Base-by-base conservation (phyloP, 2,329 filamentous ascomycete species). In the Celoporthe dispersa region DNA sequence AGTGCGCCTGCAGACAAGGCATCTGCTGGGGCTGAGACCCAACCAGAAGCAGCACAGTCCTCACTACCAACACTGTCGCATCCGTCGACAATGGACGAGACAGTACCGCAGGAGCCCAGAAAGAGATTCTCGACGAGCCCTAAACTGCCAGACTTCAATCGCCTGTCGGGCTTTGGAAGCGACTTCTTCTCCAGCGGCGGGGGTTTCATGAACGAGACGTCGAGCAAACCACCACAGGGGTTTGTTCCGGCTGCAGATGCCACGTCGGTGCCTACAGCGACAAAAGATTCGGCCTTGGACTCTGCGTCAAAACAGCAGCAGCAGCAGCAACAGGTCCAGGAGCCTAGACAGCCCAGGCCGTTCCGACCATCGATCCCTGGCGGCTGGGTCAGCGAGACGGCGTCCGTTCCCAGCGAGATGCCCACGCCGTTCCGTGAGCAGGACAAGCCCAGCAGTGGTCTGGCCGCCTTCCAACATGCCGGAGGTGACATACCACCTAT, bases 81-180 rank as follows among this genome's bases (percentile, higher is more conserved):
- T 8, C 70, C 66, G 16, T 39, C 60, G 1, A 53, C 60, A 5
- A 53, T 69, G 55, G 73, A 70, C 57, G 59, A 68, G 57, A 68
- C 71, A 41, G 66, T 68, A 35, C 37, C 70, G 60, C 70, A 74
- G 57, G 69, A 69, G 64, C 71, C 35, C 25, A 65, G 73, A 8
- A 75, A 75, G 41, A 76, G 82, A 22, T 79, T 81, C 53, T 88
- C 87, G 1, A 81, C 81, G 1, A 89, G 88, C 71, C 88, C 87
- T 0, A 84, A 86, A 72, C 80, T 91, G 25, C 89, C 88, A 12
- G 83, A 87, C 71, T 75, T 91, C 3, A 81, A 83, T 16, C 86
- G 88, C 35, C 81, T 90, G 80, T 91, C 89, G 57, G 82, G 83
- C 1, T 91, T 91, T 75, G 87, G 87, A 1, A 80, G 86, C 57